Conservation (phyloP, 805 yeast species). For the Wickerhamomyces queroliae region DNA sequence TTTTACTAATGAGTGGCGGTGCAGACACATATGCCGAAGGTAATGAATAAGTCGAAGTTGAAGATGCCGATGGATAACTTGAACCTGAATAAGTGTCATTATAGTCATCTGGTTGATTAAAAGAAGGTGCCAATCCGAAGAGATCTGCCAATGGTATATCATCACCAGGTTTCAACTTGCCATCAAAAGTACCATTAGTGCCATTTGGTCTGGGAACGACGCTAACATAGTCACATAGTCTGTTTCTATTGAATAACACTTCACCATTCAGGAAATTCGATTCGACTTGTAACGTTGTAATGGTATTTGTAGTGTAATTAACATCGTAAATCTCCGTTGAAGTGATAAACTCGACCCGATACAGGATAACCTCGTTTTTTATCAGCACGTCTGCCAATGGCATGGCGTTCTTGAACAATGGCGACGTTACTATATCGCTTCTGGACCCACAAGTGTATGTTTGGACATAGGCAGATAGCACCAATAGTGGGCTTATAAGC, state of each 20-base stretch:
- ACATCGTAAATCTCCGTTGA: conserved; percentile 32
- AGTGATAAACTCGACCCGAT: conserved; percentile 1
- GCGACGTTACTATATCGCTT: background rate
- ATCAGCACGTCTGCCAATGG: conserved; percentile 4
- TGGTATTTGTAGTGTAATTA: conserved; percentile 37
- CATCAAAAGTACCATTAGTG: background rate
- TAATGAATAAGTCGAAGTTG: background rate
- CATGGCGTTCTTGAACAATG: background rate
- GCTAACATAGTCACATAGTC: conserved; percentile 35
- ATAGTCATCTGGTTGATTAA: background rate
- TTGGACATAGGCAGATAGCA: background rate
- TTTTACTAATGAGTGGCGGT: background rate
- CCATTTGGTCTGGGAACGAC: conserved; percentile 1
- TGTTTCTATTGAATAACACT: conserved; percentile 31
- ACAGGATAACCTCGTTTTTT: conserved; percentile 2
- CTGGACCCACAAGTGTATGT: background rate
- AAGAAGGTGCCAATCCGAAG: background rate
- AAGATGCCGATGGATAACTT: background rate
- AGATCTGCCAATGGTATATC: background rate
- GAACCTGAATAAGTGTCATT: background rate
- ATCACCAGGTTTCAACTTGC: background rate
- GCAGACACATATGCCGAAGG: background rate
- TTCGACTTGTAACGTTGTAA: conserved; percentile 41
- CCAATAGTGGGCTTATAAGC: background rate
- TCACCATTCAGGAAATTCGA: conserved; percentile 38